These are phyloP conservation scores for Eucalyptus rudis DNA, from an alignment of 345 rosid genomes.

Conservation along the genomic window DNA sequence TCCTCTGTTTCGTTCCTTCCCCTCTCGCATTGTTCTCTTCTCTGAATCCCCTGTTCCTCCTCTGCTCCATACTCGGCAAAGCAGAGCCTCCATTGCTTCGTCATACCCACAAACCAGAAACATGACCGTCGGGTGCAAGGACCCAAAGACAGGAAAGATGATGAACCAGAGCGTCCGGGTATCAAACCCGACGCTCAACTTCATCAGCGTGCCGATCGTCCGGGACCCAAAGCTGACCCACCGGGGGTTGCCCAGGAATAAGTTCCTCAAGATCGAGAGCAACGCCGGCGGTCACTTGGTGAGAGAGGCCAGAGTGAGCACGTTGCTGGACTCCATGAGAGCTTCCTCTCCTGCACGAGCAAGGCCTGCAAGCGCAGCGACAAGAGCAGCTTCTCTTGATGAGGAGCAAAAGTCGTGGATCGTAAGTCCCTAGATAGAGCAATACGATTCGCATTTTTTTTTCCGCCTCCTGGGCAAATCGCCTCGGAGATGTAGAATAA, in stretches of 20 bases:
- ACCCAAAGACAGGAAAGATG: slow-evolving; percentile 9
- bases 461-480: background rate
- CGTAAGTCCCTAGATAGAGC: slow-evolving; percentile 22
- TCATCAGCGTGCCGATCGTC: slow-evolving; percentile 18
- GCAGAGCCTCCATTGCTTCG: background rate
- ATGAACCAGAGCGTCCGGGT: slow-evolving; percentile 62
- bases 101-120: background rate
- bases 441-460: background rate
- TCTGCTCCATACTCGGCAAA: background rate
- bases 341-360: slow-evolving; percentile 78
- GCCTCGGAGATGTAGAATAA: background rate
- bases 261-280: background rate
- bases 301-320: slow-evolving; percentile 22
- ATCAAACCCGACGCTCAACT: slow-evolving; percentile 27
- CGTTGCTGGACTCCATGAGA: slow-evolving; percentile 81
- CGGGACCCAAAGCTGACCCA: background rate
- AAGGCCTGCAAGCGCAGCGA: slow-evolving; percentile 10
- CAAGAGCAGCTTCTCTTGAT: slow-evolving; percentile 7
- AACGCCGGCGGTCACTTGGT: slow-evolving; percentile 7
- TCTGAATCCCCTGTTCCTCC: background rate
- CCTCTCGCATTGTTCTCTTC: background rate
- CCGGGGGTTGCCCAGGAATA: slow-evolving; percentile 6
- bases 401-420: slow-evolving; percentile 41
- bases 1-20: background rate
- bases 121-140: background rate